Evolutionary conservation across 106 monocot species (phyloP).

Genomic region (Phalaenopsis equestris): DNA sequence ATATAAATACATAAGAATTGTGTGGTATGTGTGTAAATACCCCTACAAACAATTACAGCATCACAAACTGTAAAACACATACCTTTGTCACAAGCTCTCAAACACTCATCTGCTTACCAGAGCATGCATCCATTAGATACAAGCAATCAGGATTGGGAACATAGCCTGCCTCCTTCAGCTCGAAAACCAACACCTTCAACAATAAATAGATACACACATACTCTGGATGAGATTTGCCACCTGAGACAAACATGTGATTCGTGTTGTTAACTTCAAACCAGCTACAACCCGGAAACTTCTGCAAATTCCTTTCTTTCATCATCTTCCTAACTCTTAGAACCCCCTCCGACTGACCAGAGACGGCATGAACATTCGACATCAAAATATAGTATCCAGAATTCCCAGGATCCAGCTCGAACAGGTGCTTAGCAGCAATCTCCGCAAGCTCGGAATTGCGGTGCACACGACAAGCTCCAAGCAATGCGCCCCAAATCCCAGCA

Average conservation of each 20-base stretch:
- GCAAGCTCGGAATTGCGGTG: constrained; percentile 61
- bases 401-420: constrained; percentile 65
- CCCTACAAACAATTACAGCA: too few species aligned
- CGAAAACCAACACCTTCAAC: constrained; percentile 41
- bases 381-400: constrained; percentile 95
- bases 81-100: neutral
- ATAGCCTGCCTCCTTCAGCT: constrained; percentile 73
- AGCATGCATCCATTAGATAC: constrained; percentile 6
- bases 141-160: constrained; percentile 36
- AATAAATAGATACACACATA: constrained; percentile 38
- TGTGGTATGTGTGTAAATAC: too few species aligned
- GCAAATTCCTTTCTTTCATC: constrained; percentile 72
- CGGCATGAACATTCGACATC: constrained; percentile 73
- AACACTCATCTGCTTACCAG: neutral
- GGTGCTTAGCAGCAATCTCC: constrained; percentile 63
- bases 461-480: constrained; percentile 73
- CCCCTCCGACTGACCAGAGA: constrained; percentile 60
- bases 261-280: constrained; percentile 64
- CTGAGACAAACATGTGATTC: constrained; percentile 58
- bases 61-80: neutral
- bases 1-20: too few species aligned
- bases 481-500: constrained; percentile 85
- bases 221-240: constrained; percentile 42
- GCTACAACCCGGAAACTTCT: constrained; percentile 73
- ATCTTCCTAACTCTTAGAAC: constrained; percentile 55